A percentile compares a stretch with the other conserved stretches of the same genome.
These are phyloP conservation scores for Gnetum montanum DNA, from an alignment of 75 land plant species.

Conservation along the genomic window DNA sequence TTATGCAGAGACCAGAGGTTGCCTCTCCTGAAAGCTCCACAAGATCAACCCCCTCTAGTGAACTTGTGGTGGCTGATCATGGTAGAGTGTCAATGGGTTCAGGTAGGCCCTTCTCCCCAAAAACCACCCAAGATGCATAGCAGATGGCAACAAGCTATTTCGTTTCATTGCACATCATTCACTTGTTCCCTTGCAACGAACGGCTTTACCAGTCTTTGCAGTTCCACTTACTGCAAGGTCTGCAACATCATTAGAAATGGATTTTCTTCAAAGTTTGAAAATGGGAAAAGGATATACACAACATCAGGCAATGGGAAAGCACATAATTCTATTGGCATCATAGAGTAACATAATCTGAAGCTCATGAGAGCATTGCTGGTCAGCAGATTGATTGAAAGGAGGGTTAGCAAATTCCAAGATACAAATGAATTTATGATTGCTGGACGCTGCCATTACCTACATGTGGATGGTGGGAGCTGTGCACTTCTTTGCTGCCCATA, in stretches of 20 bases:
- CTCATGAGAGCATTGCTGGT: slow-evolving; percentile 80
- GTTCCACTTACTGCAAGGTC: slow-evolving; percentile 34
- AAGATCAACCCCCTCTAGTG: slow-evolving; percentile 9
- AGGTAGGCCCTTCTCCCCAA: slow-evolving; percentile 10
- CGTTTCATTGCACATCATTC: slow-evolving; percentile 65
- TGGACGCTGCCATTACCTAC: too few relatives aligned
- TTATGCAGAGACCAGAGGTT: slow-evolving; percentile 39
- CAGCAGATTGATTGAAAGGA: slow-evolving; percentile 81
- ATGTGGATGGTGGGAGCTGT: too few relatives aligned
- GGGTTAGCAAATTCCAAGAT: slow-evolving; percentile 38
- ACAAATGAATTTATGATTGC: slow-evolving; percentile 14
- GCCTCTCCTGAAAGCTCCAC: slow-evolving; percentile 4
- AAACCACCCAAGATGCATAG: slow-evolving; percentile 71
- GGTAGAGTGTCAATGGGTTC: slow-evolving; percentile 7
- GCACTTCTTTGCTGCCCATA: too few relatives aligned
- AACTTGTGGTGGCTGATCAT: slow-evolving; percentile 5
- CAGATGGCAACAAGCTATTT: slow-evolving; percentile 91
- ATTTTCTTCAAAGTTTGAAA: slow-evolving; percentile 25
- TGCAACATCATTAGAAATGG: slow-evolving; percentile 70
- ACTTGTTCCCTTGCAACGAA: slow-evolving; percentile 58
- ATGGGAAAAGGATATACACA: slow-evolving; percentile 30
- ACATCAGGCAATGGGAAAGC: slow-evolving; percentile 79
- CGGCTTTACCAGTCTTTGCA: slow-evolving; percentile 47
- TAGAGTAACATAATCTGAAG: background rate
- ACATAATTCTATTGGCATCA: slow-evolving; percentile 31